phyloP scores from a whole-genome alignment of 805 yeast species.

The Suhomyces vadensis region DNA sequence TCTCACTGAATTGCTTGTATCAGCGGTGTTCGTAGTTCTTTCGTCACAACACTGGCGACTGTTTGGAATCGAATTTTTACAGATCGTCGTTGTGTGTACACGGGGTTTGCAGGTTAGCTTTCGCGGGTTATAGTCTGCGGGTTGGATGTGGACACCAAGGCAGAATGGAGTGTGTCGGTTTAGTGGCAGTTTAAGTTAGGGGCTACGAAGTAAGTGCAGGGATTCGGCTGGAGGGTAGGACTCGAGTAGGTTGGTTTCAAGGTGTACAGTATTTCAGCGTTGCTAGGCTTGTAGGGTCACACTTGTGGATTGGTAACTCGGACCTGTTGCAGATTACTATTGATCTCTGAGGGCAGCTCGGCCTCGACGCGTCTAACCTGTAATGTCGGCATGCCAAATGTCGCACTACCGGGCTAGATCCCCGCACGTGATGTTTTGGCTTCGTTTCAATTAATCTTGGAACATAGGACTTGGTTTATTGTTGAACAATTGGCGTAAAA shows the following conservation, averaged over 20 bases:
- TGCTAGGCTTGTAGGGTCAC: too few species aligned
- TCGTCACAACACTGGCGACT: constrained; percentile 5
- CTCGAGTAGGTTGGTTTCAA: background rate
- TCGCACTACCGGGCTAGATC: constrained; percentile 4
- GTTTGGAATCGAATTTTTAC: constrained; percentile 9
- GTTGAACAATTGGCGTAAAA: background rate
- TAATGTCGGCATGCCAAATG: constrained; percentile 2
- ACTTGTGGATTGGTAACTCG: too few species aligned
- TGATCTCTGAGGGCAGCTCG: too few species aligned
- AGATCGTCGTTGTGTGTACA: constrained; percentile 8
- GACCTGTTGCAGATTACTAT: too few species aligned
- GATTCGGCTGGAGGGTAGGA: too few species aligned
- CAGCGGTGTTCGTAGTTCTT: constrained; percentile 1
- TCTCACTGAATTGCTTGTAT: background rate
- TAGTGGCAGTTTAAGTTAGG: too few species aligned
- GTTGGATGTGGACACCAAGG: too few species aligned
- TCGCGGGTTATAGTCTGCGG: background rate
- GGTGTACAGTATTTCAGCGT: too few species aligned
- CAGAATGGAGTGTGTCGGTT: too few species aligned
- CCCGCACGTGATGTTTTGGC: background rate
- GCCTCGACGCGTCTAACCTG: constrained; percentile 7
- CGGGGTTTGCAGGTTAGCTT: constrained; percentile 1
- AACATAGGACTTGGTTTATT: too few species aligned
- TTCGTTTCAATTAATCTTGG: background rate
- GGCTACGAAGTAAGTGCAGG: too few species aligned